phyloP scores from a whole-genome alignment of 805 yeast genomes.

The Barnettozyma sp. region DNA sequence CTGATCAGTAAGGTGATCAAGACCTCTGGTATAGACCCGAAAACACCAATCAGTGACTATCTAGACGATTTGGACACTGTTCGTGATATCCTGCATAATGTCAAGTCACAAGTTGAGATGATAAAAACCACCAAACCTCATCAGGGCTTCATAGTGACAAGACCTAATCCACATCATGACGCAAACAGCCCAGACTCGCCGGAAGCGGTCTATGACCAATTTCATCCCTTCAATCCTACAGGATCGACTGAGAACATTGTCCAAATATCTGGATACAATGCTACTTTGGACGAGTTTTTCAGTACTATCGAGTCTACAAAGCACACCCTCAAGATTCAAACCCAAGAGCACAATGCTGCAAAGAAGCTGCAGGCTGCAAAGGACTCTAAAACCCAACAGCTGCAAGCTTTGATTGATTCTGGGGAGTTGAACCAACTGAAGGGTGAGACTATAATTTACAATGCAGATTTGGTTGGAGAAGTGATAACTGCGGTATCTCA shows the following conservation, averaged over 20 bases:
- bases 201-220: conserved; percentile 53
- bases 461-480: conserved; percentile 65
- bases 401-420: conserved; percentile 54
- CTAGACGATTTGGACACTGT: conserved; percentile 26
- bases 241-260: conserved; percentile 29
- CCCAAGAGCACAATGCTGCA: conserved; percentile 68
- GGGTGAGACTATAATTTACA: conserved; percentile 65
- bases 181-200: conserved; percentile 35
- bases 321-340: conserved; percentile 64
- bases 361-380: conserved; percentile 70
- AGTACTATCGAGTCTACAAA: conserved; percentile 81
- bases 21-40: conserved; percentile 39
- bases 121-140: conserved; percentile 32
- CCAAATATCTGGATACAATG: conserved; percentile 60
- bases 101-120: conserved; percentile 37
- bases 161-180: conserved; percentile 46
- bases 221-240: conserved; percentile 60
- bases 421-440: conserved; percentile 58
- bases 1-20: conserved; percentile 48
- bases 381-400: conserved; percentile 62
- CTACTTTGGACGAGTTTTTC: conserved; percentile 75
- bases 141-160: conserved; percentile 59
- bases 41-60: conserved; percentile 29
- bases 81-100: conserved; percentile 37
- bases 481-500: conserved; percentile 62